These are phyloP conservation scores for Raphanus raphanistrum DNA, from an alignment of 345 rosid species.

Conservation along the genomic window DNA sequence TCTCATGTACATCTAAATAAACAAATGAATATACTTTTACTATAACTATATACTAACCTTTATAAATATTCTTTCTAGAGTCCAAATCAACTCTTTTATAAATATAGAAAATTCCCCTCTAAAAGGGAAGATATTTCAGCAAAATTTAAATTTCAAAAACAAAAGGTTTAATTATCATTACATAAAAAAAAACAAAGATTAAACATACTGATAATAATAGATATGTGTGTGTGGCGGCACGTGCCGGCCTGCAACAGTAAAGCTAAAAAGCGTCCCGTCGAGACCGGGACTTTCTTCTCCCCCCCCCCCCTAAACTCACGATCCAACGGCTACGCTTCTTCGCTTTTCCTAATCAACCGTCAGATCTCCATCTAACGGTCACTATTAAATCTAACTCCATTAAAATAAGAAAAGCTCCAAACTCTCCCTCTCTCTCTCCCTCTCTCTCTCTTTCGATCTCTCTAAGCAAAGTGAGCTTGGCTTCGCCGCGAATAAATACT, in stretches of 20 bases:
- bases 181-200: background rate
- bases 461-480: conserved; percentile 2
- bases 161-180: conserved; percentile 10
- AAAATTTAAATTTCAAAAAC: background rate
- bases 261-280: conserved; percentile 46
- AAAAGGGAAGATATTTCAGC: conserved; percentile 21
- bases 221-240: conserved; percentile 44
- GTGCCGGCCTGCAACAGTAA: conserved; percentile 63
- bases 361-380: conserved; percentile 51
- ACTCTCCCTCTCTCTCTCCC: conserved; percentile 2
- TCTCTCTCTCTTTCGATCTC: conserved; percentile 19
- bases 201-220: background rate
- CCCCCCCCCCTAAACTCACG: conserved; percentile 2
- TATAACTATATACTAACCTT: background rate
- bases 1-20: background rate
- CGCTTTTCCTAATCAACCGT: conserved; percentile 25
- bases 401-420: conserved; percentile 43
- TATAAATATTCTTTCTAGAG: background rate
- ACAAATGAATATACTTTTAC: background rate
- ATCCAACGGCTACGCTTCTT: conserved; percentile 49
- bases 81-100: conserved; percentile 18
- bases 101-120: conserved; percentile 10
- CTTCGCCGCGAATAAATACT: background rate
- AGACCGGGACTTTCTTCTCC: conserved; percentile 40
- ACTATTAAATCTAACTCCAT: conserved; percentile 45